Evolutionary conservation across 1,284 basidiomycete species (phyloP), one percentile per base, ranked within the genome.

Genomic region (Leccinum solheimii): DNA sequence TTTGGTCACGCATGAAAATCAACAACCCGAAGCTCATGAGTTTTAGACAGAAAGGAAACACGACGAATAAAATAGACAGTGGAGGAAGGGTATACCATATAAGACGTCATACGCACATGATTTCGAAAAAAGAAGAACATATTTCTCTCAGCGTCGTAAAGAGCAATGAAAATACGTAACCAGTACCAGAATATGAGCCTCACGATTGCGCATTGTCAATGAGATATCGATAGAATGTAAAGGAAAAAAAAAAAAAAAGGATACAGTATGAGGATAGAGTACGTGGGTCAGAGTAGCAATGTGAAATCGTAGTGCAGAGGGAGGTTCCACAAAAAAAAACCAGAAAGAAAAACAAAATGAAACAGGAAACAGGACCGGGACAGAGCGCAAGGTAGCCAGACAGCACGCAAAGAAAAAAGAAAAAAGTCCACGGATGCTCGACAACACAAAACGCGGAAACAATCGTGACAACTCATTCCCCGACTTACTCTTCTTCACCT

Each of bases 401-500:
- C 45, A 58, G 57, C 60, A 53, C 40, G 52, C 36, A 57, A n/a
- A 58, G 52, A 32, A 52, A 32, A 3, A 19, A 52, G 3, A 52
- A 10, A 5, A 13, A n/a, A 30, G n/a, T 61, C 57, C 48, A 54
- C 43, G 11, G 55, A 64, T 63, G 65, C 26, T 55, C 49, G 40
- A 62, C 19, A 59, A 60, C 63, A 66, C 14, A 51, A 34, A 48
- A 57, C 30, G 13, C 58, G 51, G 57, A 58, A 60, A 23, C 13
- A 13, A 16, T 10, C 14, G 27, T 51, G 58, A 58, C 13, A 56
- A 40, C 2, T 19, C 49, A 53, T 49, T 60, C 60, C 53, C 58
- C 51, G 48, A 10, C 21, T 70, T 81, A 80, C 70, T 89, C 87
- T 69, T 90, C 89, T 64, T 86, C 90, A 57, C 85, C 84, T 64